Evolutionary conservation across 805 yeast species (phyloP).

Genomic region (Brettanomyces custersianus): DNA sequence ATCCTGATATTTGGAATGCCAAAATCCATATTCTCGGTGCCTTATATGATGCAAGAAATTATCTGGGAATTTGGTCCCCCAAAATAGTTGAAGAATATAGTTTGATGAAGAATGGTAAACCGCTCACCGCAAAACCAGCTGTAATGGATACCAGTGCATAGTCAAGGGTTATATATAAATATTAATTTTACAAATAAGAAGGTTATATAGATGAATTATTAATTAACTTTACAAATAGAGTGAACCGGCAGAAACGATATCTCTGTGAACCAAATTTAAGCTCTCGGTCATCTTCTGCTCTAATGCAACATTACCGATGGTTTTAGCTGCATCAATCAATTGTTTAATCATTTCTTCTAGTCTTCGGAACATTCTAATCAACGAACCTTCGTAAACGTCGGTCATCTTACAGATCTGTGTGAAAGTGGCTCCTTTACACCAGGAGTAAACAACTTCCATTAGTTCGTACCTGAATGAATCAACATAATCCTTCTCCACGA

Average conservation of each 20-base stretch:
- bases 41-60: conserved; percentile 7
- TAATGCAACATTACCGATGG: conserved; percentile 83
- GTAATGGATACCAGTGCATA: conserved; percentile 12
- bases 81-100: conserved; percentile 11
- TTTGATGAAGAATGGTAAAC: conserved; percentile 16
- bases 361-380: conserved; percentile 90
- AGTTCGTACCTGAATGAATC: conserved; percentile 87
- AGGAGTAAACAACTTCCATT: conserved; percentile 93
- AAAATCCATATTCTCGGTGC: conserved; percentile 12
- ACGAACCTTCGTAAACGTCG: conserved; percentile 94
- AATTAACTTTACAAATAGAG: conserved; percentile 45
- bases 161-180: neutral
- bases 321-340: conserved; percentile 82
- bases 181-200: neutral
- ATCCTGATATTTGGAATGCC: conserved; percentile 15
- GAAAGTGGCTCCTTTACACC: conserved; percentile 95
- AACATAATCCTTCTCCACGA: conserved; percentile 86
- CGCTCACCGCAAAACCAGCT: conserved; percentile 11
- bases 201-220: neutral
- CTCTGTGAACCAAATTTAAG: conserved; percentile 82
- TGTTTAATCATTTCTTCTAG: conserved; percentile 90
- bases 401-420: conserved; percentile 98
- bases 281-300: conserved; percentile 86
- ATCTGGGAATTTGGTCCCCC: conserved; percentile 15
- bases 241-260: conserved; percentile 93